A percentile compares a stretch with the other conserved stretches of the same genome.
Evolutionary conservation across 164 flowering plant species (phyloP).

Genomic region (Annona squamosa): DNA sequence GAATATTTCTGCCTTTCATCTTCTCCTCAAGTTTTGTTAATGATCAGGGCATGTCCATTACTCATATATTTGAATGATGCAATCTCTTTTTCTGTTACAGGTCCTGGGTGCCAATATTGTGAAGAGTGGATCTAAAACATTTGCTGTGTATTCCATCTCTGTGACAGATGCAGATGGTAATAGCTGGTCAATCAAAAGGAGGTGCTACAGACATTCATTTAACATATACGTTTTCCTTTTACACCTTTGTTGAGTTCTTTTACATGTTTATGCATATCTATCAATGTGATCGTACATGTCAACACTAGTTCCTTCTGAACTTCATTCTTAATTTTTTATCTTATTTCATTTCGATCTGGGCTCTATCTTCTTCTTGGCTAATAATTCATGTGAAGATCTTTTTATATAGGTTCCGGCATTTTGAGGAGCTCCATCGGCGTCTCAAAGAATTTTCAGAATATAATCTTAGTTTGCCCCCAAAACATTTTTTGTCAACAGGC

Average conservation of each 20-base stretch:
- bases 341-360: neutral
- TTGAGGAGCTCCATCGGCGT: slow-evolving; percentile 94
- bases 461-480: slow-evolving; percentile 95
- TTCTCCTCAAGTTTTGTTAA: slow-evolving; percentile 8
- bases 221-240: slow-evolving; percentile 11
- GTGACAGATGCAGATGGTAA: slow-evolving; percentile 76
- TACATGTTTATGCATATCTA: neutral
- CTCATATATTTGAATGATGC: slow-evolving; percentile 16
- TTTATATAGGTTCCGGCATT: slow-evolving; percentile 75
- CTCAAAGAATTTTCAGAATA: slow-evolving; percentile 85
- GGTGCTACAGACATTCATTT: slow-evolving; percentile 39
- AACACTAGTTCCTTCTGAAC: neutral
- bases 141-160: slow-evolving; percentile 93
- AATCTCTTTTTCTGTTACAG: slow-evolving; percentile 43
- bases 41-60: slow-evolving; percentile 11
- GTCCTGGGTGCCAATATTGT: slow-evolving; percentile 95
- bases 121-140: slow-evolving; percentile 76
- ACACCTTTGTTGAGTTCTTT: neutral
- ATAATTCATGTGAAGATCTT: neutral
- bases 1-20: neutral
- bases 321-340: neutral
- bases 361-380: neutral
- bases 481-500: slow-evolving; percentile 90
- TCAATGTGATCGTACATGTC: neutral
- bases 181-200: slow-evolving; percentile 97